phyloP scores from a whole-genome alignment of 2,329 filamentous ascomycete species.

The Trichoderma sp. region DNA sequence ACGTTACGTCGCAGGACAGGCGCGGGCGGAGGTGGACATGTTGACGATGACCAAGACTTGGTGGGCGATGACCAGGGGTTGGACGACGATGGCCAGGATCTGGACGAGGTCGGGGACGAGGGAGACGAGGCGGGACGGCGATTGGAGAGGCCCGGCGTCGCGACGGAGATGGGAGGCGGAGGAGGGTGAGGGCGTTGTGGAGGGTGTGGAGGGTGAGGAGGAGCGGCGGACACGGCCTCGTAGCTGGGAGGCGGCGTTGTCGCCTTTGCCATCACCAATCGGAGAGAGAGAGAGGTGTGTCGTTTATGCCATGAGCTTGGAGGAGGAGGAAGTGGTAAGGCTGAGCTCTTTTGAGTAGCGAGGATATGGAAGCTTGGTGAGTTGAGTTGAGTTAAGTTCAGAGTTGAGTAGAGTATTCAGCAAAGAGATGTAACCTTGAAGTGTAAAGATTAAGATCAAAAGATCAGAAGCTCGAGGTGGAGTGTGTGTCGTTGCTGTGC shows the following conservation, averaged over 20 bases:
- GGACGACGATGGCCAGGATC: background rate
- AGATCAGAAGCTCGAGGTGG: background rate
- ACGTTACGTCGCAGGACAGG: background rate
- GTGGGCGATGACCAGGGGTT: background rate
- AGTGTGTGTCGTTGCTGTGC: background rate
- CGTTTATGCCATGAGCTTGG: conserved; percentile 27
- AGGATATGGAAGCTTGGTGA: background rate
- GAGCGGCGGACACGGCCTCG: conserved; percentile 26
- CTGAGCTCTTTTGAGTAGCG: background rate
- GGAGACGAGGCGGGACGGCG: background rate
- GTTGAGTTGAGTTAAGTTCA: background rate
- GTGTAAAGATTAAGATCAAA: background rate
- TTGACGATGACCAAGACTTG: background rate
- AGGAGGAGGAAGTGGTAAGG: background rate
- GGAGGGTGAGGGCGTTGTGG: background rate
- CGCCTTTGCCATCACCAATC: conserved; percentile 19
- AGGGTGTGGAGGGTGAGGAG: background rate
- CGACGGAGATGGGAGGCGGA: conserved; percentile 11
- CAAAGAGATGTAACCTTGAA: too few relatives aligned
- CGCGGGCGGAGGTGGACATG: background rate
- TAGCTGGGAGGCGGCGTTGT: conserved; percentile 27
- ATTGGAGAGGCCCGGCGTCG: conserved; percentile 3
- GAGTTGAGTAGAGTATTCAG: background rate
- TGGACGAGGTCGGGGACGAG: background rate
- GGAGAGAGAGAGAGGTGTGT: background rate